phyloP scores from a whole-genome alignment of 768 basidiomycete species.

The Leccinum arenicola region DNA sequence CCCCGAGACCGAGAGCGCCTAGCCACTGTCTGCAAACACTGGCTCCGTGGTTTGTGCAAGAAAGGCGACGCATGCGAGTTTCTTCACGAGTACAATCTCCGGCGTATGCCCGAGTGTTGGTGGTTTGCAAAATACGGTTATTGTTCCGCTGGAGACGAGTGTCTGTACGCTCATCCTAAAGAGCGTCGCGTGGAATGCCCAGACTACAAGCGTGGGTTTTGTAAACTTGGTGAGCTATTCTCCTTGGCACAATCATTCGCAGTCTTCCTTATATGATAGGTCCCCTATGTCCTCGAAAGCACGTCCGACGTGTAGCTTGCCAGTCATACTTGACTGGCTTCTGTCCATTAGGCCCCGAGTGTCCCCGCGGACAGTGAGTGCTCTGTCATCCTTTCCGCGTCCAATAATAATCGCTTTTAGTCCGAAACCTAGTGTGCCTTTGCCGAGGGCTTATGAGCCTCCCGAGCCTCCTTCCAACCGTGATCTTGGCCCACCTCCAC shows the following conservation, averaged over 20 bases:
- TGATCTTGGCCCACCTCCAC: slow-evolving; percentile 87
- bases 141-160: slow-evolving; percentile 96
- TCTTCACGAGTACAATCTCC: slow-evolving; percentile 96
- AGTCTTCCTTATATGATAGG: slow-evolving; percentile 44
- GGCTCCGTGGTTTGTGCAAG: slow-evolving; percentile 96
- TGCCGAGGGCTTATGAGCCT: slow-evolving; percentile 71
- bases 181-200: slow-evolving; percentile 91
- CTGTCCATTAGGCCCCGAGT: slow-evolving; percentile 87
- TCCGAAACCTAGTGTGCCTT: slow-evolving; percentile 73
- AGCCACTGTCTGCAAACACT: slow-evolving; percentile 97
- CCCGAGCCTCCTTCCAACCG: slow-evolving; percentile 73
- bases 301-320: slow-evolving; percentile 88
- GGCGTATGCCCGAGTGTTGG: slow-evolving; percentile 99
- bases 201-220: slow-evolving; percentile 95
- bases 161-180: slow-evolving; percentile 93
- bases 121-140: slow-evolving; percentile 99
- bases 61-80: slow-evolving; percentile 99
- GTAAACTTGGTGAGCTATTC: slow-evolving; percentile 71
- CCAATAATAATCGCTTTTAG: slow-evolving; percentile 37
- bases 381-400: slow-evolving; percentile 2
- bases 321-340: slow-evolving; percentile 90
- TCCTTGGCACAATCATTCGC: background rate
- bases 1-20: slow-evolving; percentile 81
- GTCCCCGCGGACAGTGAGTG: slow-evolving; percentile 85
- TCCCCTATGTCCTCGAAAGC: slow-evolving; percentile 86